A percentile compares a stretch with the other conserved stretches of the same genome.
Conservation (phyloP, 1,284 basidiomycete species). For the Malassezia slooffiae region DNA sequence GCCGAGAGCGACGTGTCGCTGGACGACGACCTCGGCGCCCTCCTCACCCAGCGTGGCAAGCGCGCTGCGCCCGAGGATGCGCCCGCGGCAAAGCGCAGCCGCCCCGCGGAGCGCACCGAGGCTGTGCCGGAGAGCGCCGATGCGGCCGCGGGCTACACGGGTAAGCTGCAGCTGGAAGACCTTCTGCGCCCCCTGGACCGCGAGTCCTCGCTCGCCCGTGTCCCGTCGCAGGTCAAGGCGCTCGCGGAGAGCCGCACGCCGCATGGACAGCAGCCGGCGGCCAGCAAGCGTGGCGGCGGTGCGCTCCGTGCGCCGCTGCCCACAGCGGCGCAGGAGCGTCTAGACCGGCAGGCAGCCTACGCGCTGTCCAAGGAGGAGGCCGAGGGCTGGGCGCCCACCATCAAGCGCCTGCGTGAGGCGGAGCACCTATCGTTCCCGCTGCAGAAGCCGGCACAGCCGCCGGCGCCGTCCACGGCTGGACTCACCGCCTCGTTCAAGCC, state of each 20-base stretch:
- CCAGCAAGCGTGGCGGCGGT: slow-evolving; percentile 52
- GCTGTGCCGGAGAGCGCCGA: slow-evolving; percentile 58
- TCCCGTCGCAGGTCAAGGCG: slow-evolving; percentile 27
- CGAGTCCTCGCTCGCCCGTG: slow-evolving; percentile 23
- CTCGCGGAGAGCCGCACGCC: slow-evolving; percentile 11
- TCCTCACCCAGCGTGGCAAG: slow-evolving; percentile 2
- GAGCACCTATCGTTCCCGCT: slow-evolving; percentile 85
- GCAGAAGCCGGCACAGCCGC: slow-evolving; percentile 50
- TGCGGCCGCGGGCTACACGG: slow-evolving; percentile 31
- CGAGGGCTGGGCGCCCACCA: slow-evolving; percentile 83
- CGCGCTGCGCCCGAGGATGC: background rate
- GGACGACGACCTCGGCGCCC: slow-evolving; percentile 6
- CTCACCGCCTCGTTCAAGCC: slow-evolving; percentile 57
- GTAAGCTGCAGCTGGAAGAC: slow-evolving; percentile 54
- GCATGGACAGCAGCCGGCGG: slow-evolving; percentile 51
- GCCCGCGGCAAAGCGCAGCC: slow-evolving; percentile 49
- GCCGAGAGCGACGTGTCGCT: slow-evolving; percentile 5
- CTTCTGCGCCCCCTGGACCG: slow-evolving; percentile 58
- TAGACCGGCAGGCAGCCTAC: slow-evolving; percentile 88
- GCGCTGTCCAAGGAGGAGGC: slow-evolving; percentile 83
- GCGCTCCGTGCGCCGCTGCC: slow-evolving; percentile 76
- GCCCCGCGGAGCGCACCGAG: slow-evolving; percentile 62
- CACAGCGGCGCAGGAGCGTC: slow-evolving; percentile 69
- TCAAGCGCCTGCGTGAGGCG: slow-evolving; percentile 55
- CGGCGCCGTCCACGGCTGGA: slow-evolving; percentile 56